Conservation (phyloP, 2,329 filamentous ascomycete species). For the Xylariaceae sp. region DNA sequence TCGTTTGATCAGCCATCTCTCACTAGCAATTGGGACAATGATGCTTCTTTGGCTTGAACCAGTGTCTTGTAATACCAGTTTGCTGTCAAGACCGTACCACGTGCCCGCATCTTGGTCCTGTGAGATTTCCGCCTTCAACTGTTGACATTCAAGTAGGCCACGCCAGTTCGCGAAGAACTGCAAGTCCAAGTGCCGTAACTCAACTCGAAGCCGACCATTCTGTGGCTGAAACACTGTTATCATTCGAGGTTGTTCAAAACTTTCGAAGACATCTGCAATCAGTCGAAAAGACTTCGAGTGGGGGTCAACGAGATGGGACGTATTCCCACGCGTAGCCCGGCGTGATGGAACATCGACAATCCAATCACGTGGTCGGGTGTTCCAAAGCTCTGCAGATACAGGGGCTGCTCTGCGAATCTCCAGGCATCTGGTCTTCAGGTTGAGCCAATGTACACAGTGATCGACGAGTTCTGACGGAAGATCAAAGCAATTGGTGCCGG, state of each 20-base stretch:
- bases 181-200: slow-evolving; percentile 46
- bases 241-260: background rate
- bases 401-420: no score
- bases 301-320: background rate
- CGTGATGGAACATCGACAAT: background rate
- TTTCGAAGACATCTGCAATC: background rate
- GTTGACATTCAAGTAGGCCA: slow-evolving; percentile 35
- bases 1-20: slow-evolving; percentile 1
- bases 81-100: slow-evolving; percentile 50
- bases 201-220: slow-evolving; percentile 37
- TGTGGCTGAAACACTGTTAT: no score
- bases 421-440: background rate
- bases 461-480: slow-evolving; percentile 2
- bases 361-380: slow-evolving; percentile 1
- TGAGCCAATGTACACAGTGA: slow-evolving; percentile 9
- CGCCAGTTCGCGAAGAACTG: slow-evolving; percentile 41
- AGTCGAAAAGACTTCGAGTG: background rate
- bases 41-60: background rate
- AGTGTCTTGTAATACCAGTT: slow-evolving; percentile 39
- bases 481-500: background rate
- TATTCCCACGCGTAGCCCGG: background rate
- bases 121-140: slow-evolving; percentile 47
- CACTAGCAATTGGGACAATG: no score
- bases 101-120: slow-evolving; percentile 51
- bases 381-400: background rate